Evolutionary conservation across 805 yeast species (phyloP).

Genomic region (Maudiozyma barnettii): DNA sequence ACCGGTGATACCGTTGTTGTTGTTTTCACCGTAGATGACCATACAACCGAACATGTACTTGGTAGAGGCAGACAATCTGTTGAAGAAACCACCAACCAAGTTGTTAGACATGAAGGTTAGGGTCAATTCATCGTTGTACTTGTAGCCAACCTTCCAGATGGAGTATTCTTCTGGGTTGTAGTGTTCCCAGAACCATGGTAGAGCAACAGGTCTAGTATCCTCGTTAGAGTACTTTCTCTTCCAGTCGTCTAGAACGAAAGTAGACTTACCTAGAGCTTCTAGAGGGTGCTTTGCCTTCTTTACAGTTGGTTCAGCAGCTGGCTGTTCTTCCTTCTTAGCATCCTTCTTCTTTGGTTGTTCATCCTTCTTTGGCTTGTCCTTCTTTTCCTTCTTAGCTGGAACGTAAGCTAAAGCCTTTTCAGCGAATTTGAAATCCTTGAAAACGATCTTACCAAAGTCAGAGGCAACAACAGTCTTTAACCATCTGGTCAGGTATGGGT

Average conservation of each 20-base stretch:
- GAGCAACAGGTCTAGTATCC: conserved; percentile 87
- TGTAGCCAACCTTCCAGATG: conserved; percentile 88
- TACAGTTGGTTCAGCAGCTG: conserved; percentile 34
- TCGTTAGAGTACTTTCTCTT: conserved; percentile 94
- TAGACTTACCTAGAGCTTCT: conserved; percentile 66
- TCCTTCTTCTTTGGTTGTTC: conserved; percentile 17
- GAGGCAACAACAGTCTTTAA: conserved; percentile 45
- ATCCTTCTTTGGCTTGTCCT: conserved; percentile 31
- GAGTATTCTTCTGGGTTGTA: conserved; percentile 92
- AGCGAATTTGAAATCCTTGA: conserved; percentile 45
- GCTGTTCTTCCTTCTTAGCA: conserved; percentile 25
- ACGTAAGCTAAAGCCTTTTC: conserved; percentile 48
- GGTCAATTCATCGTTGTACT: conserved; percentile 96
- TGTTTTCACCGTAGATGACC: conserved; percentile 97
- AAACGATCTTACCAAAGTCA: conserved; percentile 39
- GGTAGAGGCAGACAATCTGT: conserved; percentile 84
- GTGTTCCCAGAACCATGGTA: conserved; percentile 98
- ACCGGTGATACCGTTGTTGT: conserved; percentile 95
- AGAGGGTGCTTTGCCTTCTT: conserved; percentile 90
- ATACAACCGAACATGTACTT: conserved; percentile 88
- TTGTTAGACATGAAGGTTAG: conserved; percentile 97
- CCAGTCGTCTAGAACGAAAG: conserved; percentile 79
- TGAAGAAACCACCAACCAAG: conserved; percentile 95
- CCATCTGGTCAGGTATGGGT: conserved; percentile 68
- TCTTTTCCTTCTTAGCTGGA: conserved; percentile 53